phyloP scores from a whole-genome alignment of 768 basidiomycete genomes.

The Auriscalpium microsporum region DNA sequence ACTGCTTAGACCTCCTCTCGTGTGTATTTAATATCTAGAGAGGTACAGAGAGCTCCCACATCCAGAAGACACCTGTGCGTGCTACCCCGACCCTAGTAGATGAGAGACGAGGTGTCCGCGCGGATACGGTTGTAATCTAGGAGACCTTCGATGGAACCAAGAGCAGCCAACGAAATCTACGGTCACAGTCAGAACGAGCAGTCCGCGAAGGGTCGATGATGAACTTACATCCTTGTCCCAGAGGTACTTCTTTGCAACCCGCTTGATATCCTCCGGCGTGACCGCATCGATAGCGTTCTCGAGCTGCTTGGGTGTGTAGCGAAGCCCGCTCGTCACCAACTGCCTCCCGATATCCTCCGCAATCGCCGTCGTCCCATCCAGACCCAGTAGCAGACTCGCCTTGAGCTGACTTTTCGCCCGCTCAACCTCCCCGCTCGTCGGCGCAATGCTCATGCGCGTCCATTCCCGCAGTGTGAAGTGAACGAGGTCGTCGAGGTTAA shows the following conservation, averaged over 20 bases:
- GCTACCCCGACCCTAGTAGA: constrained; percentile 37
- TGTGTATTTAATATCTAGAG: no score
- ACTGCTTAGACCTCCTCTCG: no score
- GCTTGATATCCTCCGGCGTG: constrained; percentile 79
- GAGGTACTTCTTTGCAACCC: constrained; percentile 91
- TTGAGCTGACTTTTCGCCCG: constrained; percentile 98
- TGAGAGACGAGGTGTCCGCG: constrained; percentile 72
- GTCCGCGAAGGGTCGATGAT: background rate
- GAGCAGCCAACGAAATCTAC: constrained; percentile 79
- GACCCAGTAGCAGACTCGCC: constrained; percentile 78
- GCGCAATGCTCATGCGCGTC: constrained; percentile 88
- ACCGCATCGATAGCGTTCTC: constrained; percentile 91
- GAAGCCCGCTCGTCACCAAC: constrained; percentile 85
- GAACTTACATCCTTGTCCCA: constrained; percentile 88
- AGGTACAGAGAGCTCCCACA: no score
- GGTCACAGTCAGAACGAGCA: constrained; percentile 1
- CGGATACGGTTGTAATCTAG: constrained; percentile 91
- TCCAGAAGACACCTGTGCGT: no score
- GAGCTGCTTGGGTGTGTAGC: constrained; percentile 88
- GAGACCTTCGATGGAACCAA: constrained; percentile 86
- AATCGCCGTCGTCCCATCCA: constrained; percentile 94
- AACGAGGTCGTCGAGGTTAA: constrained; percentile 85
- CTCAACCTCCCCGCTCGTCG: constrained; percentile 65
- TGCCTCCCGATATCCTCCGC: constrained; percentile 99
- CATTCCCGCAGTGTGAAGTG: constrained; percentile 96